Base-by-base conservation (phyloP, 306 rosid genomes). In the Vigna reflexopilosa region DNA sequence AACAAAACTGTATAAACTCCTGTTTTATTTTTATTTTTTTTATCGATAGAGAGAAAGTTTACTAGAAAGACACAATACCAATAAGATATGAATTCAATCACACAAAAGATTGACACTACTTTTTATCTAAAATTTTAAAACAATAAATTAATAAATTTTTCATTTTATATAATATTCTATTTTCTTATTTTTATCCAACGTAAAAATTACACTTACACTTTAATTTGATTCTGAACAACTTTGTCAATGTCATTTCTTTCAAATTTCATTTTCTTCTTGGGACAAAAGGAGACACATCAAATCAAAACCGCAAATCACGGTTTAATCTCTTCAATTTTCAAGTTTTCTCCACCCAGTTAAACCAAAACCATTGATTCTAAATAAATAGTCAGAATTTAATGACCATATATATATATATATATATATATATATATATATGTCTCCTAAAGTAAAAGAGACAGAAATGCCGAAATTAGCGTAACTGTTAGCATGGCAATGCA, bases 241-340 rank as follows among this genome's bases (percentile, higher is more conserved):
- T 42, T 20, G 8, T 26, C 36, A 11, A 57, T 1, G n/a, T 28
- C 16, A 30, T 66, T n/a, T 56, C 24, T 15, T 58, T 48, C 59
- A 48, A 45, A 67, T 22, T 26, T 38, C 57, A 47, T 67, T 48
- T 24, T 68, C 0, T 26, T 72, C 58, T 24, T 22, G 17, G 47
- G 13, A 45, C 42, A 42, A 56, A 74, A 80, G 30, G 4, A 2
- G 79, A 3, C 75, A n/a, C 42, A 15, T 28, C 20, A 49, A 47
- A 32, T 2, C 54, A 70, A 34, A 59, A n/a, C 65, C 81, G 45
- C 14, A 66, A 66, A 77, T 65, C 38, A 65, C 81, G 81, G 81
- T 52, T 77, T 65, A 17, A 64, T 24, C 24, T 19, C 17, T 62
- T 30, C 61, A 9, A 47, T n/a, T 9, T 20, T 61, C 59, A 74